Evolutionary conservation across 495 filamentous ascomycete genomes (phyloP).

Genomic region (Cercophora sp.): DNA sequence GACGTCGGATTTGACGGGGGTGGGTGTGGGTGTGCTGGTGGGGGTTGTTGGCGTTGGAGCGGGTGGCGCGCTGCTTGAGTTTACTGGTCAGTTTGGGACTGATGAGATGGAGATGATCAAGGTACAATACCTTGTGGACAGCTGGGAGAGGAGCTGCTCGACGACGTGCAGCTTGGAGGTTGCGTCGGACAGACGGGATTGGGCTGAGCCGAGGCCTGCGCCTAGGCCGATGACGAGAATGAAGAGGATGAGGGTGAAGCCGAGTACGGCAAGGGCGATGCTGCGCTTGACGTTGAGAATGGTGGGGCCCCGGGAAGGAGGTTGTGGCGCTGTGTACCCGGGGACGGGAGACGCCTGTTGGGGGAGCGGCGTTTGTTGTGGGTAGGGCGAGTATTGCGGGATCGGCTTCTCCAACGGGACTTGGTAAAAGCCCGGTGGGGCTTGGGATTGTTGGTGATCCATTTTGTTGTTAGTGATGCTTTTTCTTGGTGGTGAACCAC

Average conservation of each 20-base stretch:
- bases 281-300: conserved; percentile 18
- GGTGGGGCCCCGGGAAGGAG: neutral
- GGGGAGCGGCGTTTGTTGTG: neutral
- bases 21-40: neutral
- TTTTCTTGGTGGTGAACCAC: no score
- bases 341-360: neutral
- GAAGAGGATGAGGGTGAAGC: conserved; percentile 10
- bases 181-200: conserved; percentile 17
- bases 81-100: neutral
- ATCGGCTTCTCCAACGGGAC: no score
- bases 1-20: conserved; percentile 7
- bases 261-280: conserved; percentile 11
- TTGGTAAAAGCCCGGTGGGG: no score
- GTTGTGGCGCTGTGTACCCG: no score
- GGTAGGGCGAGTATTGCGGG: no score
- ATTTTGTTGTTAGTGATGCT: no score
- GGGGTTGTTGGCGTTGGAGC: neutral
- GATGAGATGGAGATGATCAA: neutral
- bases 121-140: neutral
- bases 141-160: conserved; percentile 14
- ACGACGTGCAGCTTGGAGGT: conserved; percentile 14
- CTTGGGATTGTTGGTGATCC: no score
- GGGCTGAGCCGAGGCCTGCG: conserved; percentile 29
- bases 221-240: conserved; percentile 23
- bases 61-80: neutral